A percentile compares a stretch with the other conserved stretches of the same genome.
phyloP scores from a whole-genome alignment of 768 basidiomycete genomes.

The Pholiota microspora region DNA sequence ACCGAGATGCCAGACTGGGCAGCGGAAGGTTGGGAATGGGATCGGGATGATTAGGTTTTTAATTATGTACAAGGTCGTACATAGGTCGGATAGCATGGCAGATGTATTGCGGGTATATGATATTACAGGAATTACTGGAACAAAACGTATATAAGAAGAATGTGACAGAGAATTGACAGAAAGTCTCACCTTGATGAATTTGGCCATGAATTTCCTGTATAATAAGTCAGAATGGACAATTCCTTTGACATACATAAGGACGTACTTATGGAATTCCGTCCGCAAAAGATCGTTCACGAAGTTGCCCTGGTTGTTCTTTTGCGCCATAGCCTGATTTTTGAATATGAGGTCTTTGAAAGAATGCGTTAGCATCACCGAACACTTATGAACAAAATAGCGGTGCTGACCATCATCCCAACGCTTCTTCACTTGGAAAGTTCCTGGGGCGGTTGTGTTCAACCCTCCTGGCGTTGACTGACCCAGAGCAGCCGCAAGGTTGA shows the following conservation, averaged over 20 bases:
- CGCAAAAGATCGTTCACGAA: conserved; percentile 96
- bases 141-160: conserved; percentile 4
- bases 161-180: background rate
- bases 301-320: conserved; percentile 60
- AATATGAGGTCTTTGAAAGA: conserved; percentile 80
- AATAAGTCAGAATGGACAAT: conserved; percentile 1
- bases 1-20: conserved; percentile 93
- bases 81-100: background rate
- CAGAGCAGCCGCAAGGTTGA: conserved; percentile 89
- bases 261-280: conserved; percentile 91
- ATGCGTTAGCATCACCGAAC: conserved; percentile 2
- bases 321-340: conserved; percentile 91
- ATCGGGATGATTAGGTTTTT: conserved; percentile 24
- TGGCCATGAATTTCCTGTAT: conserved; percentile 85
- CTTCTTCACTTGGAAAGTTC: conserved; percentile 88
- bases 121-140: conserved; percentile 22
- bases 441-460: conserved; percentile 69
- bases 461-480: conserved; percentile 67
- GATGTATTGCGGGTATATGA: conserved; percentile 14
- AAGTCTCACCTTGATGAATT: conserved; percentile 75
- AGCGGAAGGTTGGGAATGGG: conserved; percentile 68
- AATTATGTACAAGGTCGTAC: background rate
- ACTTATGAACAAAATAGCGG: conserved; percentile 4
- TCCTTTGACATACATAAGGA: conserved; percentile 16
- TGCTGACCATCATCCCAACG: conserved; percentile 91